Evolutionary conservation across 306 rosid genomes (phyloP).

Genomic region (Trichosanthes truncata): DNA sequence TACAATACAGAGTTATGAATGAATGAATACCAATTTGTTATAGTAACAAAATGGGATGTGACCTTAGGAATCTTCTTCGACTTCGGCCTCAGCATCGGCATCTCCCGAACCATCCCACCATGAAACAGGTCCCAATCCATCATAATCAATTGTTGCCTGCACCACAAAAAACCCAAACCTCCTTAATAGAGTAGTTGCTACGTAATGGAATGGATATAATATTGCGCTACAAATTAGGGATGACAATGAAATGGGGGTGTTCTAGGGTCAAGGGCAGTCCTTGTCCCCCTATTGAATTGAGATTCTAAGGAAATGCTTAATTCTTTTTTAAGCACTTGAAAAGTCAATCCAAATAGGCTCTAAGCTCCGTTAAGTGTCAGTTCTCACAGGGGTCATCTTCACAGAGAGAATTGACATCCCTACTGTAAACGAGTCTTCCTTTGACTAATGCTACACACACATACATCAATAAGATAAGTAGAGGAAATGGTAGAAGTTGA

Average conservation of each 20-base stretch:
- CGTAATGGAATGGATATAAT: not conserved
- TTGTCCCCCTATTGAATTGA: not conserved
- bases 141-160: slow-evolving; percentile 27
- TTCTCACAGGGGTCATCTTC: no score
- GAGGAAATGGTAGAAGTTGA: not conserved
- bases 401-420: not conserved
- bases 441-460: not conserved
- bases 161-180: not conserved
- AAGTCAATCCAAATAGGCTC: not conserved
- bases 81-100: slow-evolving; percentile 5
- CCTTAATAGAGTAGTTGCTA: not conserved
- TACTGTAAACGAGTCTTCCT: not conserved
- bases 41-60: not conserved
- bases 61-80: not conserved
- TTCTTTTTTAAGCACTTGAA: not conserved
- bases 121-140: slow-evolving; percentile 32
- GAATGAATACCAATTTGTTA: not conserved
- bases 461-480: not conserved
- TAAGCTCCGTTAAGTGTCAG: not conserved
- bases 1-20: not conserved
- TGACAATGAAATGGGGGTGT: not conserved
- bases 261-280: not conserved
- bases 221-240: not conserved
- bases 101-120: slow-evolving; percentile 33
- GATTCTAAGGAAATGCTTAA: no score